A percentile compares a stretch with the other conserved stretches of the same genome.
phyloP scores from a whole-genome alignment of 2,329 filamentous ascomycete species.

The Knufia fluminis region DNA sequence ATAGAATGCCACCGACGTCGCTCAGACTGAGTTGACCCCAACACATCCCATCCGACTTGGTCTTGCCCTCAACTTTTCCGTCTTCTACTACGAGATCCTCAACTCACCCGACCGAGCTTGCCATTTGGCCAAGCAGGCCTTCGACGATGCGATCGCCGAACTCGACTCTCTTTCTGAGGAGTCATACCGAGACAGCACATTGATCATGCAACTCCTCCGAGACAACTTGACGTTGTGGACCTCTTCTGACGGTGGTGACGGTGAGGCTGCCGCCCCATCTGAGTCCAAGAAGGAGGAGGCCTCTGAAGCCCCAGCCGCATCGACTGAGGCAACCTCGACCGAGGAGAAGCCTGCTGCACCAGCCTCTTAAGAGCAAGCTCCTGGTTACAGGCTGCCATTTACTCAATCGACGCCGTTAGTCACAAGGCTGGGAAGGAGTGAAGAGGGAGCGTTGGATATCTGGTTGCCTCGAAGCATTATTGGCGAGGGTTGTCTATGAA shows the following conservation, averaged over 20 bases:
- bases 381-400: neutral
- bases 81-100: conserved; percentile 99
- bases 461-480: neutral
- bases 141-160: conserved; percentile 97
- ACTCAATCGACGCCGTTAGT: conserved; percentile 5
- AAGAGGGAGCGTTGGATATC: neutral
- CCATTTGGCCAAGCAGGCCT: conserved; percentile 98
- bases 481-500: neutral
- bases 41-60: conserved; percentile 97
- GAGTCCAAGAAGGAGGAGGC: conserved; percentile 49
- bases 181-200: conserved; percentile 96
- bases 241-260: conserved; percentile 78
- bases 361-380: conserved; percentile 14
- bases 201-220: conserved; percentile 98
- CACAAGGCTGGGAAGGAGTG: neutral
- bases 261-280: conserved; percentile 55
- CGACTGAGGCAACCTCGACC: conserved; percentile 34
- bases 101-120: conserved; percentile 97
- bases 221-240: conserved; percentile 99
- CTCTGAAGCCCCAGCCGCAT: conserved; percentile 34
- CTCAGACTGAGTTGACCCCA: conserved; percentile 92
- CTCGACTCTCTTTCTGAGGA: conserved; percentile 96
- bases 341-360: conserved; percentile 30
- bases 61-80: conserved; percentile 96
- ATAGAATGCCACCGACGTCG: conserved; percentile 93